A percentile compares a stretch with the other conserved stretches of the same genome.
Conservation (phyloP, 2,329 filamentous ascomycete species). For the Fusarium albosuccineum region DNA sequence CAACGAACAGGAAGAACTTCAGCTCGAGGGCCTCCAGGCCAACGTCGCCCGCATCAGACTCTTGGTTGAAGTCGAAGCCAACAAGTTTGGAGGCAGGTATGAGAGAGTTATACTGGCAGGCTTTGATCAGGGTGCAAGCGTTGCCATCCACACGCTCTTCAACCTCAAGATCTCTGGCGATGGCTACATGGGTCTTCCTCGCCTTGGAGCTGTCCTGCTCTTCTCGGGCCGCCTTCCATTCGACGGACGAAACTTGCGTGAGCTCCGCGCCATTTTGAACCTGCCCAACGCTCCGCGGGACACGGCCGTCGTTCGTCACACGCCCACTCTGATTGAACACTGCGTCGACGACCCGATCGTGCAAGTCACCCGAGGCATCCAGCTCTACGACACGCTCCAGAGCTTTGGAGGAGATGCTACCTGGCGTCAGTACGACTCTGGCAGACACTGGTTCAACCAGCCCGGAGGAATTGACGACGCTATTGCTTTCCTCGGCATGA, state of each 20-base stretch:
- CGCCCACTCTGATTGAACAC: slow-evolving; percentile 60
- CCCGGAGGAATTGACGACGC: slow-evolving; percentile 59
- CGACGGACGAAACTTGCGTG: slow-evolving; percentile 44
- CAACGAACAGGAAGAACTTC: slow-evolving; percentile 57
- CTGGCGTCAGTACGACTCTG: slow-evolving; percentile 58
- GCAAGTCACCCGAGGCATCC: slow-evolving; percentile 51
- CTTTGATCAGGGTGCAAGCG: slow-evolving; percentile 61
- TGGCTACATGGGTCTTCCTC: not conserved
- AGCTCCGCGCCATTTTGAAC: slow-evolving; percentile 50
- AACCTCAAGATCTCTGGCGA: slow-evolving; percentile 46
- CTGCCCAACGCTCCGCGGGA: slow-evolving; percentile 43
- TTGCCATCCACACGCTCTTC: slow-evolving; percentile 53
- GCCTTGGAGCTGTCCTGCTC: slow-evolving; percentile 52
- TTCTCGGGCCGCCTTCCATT: slow-evolving; percentile 55
- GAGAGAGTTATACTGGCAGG: slow-evolving; percentile 59
- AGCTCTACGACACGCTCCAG: slow-evolving; percentile 51
- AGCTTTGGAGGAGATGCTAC: slow-evolving; percentile 54
- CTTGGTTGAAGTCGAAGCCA: slow-evolving; percentile 53
- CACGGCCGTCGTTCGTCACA: slow-evolving; percentile 52
- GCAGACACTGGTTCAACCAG: slow-evolving; percentile 61
- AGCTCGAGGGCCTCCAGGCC: slow-evolving; percentile 56
- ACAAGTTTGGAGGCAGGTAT: slow-evolving; percentile 50
- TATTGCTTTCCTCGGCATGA: slow-evolving; percentile 48
- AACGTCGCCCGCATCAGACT: slow-evolving; percentile 50
- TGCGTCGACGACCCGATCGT: slow-evolving; percentile 59